phyloP scores from a whole-genome alignment of 1,139 yeast species.

The Hansenula anomala region DNA sequence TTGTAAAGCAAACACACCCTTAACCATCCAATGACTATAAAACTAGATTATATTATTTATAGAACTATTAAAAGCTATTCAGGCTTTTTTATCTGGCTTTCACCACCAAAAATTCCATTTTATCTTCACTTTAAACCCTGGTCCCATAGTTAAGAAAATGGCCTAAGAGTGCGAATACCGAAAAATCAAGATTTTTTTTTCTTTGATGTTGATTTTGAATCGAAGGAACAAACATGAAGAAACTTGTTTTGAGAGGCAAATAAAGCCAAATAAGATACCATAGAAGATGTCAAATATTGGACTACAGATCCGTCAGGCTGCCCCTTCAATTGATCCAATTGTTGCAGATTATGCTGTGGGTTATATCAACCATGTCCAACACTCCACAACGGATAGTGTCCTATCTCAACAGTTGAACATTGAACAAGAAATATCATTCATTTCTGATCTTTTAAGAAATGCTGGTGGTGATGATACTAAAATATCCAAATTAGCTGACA shows the following conservation, averaged over 20 bases:
- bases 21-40: too few species aligned
- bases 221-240: background rate
- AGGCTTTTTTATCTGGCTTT: too few species aligned
- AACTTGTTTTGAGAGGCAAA: too few species aligned
- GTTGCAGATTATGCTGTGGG: slow-evolving; percentile 92
- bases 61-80: too few species aligned
- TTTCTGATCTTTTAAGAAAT: slow-evolving; percentile 57
- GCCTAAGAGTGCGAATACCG: too few species aligned
- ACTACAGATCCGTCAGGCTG: slow-evolving; percentile 78
- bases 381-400: slow-evolving; percentile 78
- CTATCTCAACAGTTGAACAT: slow-evolving; percentile 68
- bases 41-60: too few species aligned
- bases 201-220: too few species aligned
- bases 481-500: slow-evolving; percentile 42
- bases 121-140: too few species aligned
- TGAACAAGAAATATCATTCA: slow-evolving; percentile 58
- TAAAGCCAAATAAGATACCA: background rate
- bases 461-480: slow-evolving; percentile 78
- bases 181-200: background rate
- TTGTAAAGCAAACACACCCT: too few species aligned
- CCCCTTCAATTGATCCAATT: slow-evolving; percentile 81
- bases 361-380: slow-evolving; percentile 72
- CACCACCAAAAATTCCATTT: too few species aligned
- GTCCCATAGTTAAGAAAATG: too few species aligned
- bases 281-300: slow-evolving; percentile 29